These are phyloP conservation scores for Naematelia encephala DNA, from an alignment of 768 basidiomycete species.

Conservation along the genomic window DNA sequence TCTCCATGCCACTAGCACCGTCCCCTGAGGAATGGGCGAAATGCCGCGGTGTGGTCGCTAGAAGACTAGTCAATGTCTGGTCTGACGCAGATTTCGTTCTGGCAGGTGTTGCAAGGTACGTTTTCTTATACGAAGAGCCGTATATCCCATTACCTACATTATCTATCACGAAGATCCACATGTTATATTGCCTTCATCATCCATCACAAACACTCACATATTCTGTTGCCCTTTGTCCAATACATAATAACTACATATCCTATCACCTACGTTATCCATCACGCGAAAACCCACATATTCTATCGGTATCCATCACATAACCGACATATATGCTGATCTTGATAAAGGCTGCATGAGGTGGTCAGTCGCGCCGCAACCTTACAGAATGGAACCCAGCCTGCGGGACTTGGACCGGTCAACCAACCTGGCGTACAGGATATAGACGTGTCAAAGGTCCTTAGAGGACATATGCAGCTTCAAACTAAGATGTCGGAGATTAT, in stretches of 20 bases:
- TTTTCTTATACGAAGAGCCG: neutral
- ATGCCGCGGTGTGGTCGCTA: constrained; percentile 47
- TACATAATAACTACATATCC: neutral
- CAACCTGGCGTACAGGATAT: constrained; percentile 51
- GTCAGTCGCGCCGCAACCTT: constrained; percentile 49
- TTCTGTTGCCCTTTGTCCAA: neutral
- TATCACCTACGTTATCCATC: neutral
- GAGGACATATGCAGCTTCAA: constrained; percentile 50
- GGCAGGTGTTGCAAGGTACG: constrained; percentile 50
- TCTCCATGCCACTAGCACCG: constrained; percentile 53
- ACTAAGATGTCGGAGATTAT: constrained; percentile 48
- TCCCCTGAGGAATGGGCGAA: constrained; percentile 50
- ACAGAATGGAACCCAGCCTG: constrained; percentile 43
- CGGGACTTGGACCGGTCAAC: constrained; percentile 48
- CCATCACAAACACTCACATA: no score
- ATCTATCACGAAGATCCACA: neutral
- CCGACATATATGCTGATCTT: neutral
- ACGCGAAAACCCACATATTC: no score
- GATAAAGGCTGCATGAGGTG: constrained; percentile 51
- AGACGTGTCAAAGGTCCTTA: constrained; percentile 46
- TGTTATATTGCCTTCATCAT: neutral
- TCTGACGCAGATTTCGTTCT: constrained; percentile 51
- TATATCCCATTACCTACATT: neutral
- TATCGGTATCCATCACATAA: no score
- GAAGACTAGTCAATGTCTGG: constrained; percentile 52